phyloP scores from a whole-genome alignment of 192 early-diverging fungal genomes.

The Backusella mclennaniae region DNA sequence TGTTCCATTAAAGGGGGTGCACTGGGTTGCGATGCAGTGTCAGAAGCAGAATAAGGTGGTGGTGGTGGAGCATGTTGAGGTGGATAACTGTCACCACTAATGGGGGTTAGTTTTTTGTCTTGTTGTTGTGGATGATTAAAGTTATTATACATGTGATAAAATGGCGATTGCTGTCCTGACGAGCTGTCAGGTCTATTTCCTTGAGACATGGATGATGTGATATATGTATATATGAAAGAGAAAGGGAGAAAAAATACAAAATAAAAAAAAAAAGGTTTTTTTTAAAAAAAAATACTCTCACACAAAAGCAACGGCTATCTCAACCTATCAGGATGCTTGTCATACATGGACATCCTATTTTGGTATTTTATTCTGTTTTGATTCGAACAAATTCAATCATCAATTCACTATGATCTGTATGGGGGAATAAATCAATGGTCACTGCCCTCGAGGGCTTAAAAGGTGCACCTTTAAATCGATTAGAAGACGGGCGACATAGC shows the following conservation, averaged over 20 bases:
- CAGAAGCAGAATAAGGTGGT: background rate
- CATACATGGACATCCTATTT: background rate
- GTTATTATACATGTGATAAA: constrained; percentile 5
- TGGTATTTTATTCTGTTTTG: constrained; percentile 8
- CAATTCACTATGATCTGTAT: constrained; percentile 68
- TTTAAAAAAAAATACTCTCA: background rate
- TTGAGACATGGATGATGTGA: background rate
- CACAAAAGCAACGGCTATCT: background rate
- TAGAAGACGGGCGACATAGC: constrained; percentile 66
- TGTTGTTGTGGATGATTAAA: background rate
- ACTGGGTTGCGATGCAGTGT: background rate
- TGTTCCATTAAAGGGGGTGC: constrained; percentile 7
- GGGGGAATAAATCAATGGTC: constrained; percentile 75
- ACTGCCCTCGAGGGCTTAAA: constrained; percentile 59
- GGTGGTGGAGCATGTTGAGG: background rate
- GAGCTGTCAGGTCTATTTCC: background rate
- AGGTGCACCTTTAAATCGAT: constrained; percentile 50
- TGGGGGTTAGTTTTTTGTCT: background rate
- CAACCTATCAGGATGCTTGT: background rate
- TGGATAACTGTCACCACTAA: background rate
- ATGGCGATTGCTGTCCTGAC: background rate
- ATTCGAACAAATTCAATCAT: constrained; percentile 62
- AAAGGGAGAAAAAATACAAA: background rate
- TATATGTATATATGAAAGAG: background rate
- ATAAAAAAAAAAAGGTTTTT: background rate